Percentiles rank a stretch among this genome's conserved stretches.
Conservation (phyloP, 306 rosid species). For the Vigna nakashimae region DNA sequence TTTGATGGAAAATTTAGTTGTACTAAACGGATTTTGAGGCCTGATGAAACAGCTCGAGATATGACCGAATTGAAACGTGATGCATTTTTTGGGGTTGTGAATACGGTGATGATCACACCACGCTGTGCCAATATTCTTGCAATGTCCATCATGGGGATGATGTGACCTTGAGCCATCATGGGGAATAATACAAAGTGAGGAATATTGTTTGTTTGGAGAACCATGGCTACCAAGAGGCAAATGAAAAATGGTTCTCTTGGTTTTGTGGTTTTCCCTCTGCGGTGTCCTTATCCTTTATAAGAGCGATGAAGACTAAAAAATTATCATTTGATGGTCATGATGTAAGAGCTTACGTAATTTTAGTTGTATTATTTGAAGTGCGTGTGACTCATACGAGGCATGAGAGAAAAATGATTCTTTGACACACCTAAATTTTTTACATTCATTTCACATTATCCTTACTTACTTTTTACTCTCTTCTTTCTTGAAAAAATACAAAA, state of each 20-base stretch:
- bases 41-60: slow-evolving; percentile 43
- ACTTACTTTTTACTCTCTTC: too few species aligned
- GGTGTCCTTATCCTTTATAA: background rate
- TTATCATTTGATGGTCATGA: background rate
- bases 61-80: slow-evolving; percentile 47
- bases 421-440: too few species aligned
- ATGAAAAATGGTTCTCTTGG: background rate
- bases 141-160: slow-evolving; percentile 54
- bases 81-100: slow-evolving; percentile 55
- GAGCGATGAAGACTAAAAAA: background rate
- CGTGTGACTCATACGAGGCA: too few species aligned
- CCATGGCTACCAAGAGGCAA: slow-evolving; percentile 35
- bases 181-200: slow-evolving; percentile 51
- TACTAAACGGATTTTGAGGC: slow-evolving; percentile 37
- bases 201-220: slow-evolving; percentile 31
- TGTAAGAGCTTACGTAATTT: background rate
- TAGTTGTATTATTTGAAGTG: background rate
- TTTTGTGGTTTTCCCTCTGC: background rate
- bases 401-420: too few species aligned
- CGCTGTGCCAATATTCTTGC: slow-evolving; percentile 53
- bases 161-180: slow-evolving; percentile 52
- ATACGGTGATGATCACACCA: slow-evolving; percentile 49
- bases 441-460: too few species aligned
- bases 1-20: slow-evolving; percentile 42
- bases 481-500: too few species aligned